These are phyloP conservation scores for Rhododendron mucronatum DNA, from an alignment of 148 eudicot species.

Conservation along the genomic window DNA sequence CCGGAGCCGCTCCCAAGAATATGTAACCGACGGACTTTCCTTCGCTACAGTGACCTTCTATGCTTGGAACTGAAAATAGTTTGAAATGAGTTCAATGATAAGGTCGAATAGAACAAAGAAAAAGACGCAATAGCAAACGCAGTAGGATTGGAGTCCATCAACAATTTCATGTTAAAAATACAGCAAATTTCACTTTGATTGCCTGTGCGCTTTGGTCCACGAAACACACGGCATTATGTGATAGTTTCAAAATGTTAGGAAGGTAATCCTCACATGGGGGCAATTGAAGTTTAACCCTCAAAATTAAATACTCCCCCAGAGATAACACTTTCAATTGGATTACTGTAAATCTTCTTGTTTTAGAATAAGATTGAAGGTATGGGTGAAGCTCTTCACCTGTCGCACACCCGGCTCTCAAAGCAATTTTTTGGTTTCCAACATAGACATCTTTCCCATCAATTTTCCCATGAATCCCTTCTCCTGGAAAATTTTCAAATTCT, in stretches of 20 bases:
- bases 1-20: conserved; percentile 46
- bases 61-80: conserved; percentile 37
- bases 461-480: conserved; percentile 84
- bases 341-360: background rate
- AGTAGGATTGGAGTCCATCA: background rate
- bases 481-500: conserved; percentile 81
- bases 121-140: background rate
- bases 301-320: background rate
- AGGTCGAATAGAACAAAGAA: background rate
- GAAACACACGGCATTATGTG: background rate
- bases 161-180: background rate
- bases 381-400: conserved; percentile 32
- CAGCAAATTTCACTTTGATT: background rate
- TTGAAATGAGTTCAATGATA: background rate
- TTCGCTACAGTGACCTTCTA: conserved; percentile 29
- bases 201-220: background rate
- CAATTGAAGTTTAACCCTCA: background rate
- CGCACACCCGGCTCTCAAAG: conserved; percentile 57
- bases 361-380: background rate
- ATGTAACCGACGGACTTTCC: conserved; percentile 70
- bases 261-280: background rate
- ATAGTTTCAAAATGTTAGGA: background rate
- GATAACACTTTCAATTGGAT: background rate
- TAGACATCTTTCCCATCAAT: conserved; percentile 60
- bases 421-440: conserved; percentile 69